Percentiles rank a stretch among this genome's conserved stretches.
phyloP scores from a whole-genome alignment of 345 rosid species.

The Moricandia arvensis region DNA sequence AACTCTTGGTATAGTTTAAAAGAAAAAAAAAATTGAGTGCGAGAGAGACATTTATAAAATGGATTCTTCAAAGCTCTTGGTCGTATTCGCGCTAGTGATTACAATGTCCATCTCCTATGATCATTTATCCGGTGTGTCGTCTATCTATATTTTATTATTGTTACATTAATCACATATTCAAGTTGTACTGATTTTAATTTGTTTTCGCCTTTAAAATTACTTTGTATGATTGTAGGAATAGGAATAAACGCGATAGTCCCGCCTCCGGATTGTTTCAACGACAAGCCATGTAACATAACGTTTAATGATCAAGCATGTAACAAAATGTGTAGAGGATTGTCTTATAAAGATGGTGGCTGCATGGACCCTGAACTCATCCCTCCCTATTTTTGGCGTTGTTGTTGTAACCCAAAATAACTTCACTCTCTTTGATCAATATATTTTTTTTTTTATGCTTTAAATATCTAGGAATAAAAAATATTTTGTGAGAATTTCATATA shows the following conservation, averaged over 20 bases:
- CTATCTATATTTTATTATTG: neutral
- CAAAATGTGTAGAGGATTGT: neutral
- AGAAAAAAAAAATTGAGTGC: neutral
- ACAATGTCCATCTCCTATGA: neutral
- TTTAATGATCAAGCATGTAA: neutral
- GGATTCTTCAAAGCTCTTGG: neutral
- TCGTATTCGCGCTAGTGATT: neutral
- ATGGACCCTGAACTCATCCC: neutral
- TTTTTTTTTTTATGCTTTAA: neutral
- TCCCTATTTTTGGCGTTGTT: neutral
- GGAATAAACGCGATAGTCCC: neutral
- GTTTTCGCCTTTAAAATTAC: neutral
- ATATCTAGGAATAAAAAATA: neutral
- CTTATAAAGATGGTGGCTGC: neutral
- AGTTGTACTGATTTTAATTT: neutral
- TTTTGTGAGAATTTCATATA: neutral
- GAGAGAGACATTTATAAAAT: neutral
- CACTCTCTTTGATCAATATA: neutral
- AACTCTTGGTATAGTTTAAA: neutral
- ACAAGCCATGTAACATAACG: neutral
- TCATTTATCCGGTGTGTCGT: neutral
- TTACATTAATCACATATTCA: neutral
- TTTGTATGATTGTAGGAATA: neutral
- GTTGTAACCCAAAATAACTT: neutral
- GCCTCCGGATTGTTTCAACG: neutral